Evolutionary conservation across 305 asterid genomes (phyloP), one percentile per base, ranked within the genome.

Genomic region (Andrographis paniculata): DNA sequence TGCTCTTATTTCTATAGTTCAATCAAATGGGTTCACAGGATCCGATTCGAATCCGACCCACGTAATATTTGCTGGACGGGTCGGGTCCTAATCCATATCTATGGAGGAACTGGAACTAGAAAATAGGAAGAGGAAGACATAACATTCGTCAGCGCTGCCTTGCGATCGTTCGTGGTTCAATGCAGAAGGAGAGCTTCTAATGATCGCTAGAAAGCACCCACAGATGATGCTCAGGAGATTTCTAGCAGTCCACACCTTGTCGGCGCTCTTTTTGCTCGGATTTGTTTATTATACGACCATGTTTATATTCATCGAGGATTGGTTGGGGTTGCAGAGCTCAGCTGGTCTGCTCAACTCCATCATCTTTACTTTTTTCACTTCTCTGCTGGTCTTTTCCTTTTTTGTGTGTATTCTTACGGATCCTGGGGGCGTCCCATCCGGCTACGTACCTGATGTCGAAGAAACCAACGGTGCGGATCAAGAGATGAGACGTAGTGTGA

Each of bases 361-460:
- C 76, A 66, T 83, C 67, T 83, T 80, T 73, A 83, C 76, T 52
- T 62, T 63, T 6, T 48, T 77, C 46, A 81, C 75, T 39, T 77
- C 52, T 20, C 55, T 91, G 14, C 71, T 76, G 59, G 27, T 66
- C 31, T 79, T 79, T 20, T 74, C 89, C 42, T 79, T 80, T 61
- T 14, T 66, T 22, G 80, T 78, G 39, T 80, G 94, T 63, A 73
- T 77, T 38, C 60, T 80, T n/a, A 53, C 80, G 47, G 96, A 86
- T 66, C 99, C 96, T n/a, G 99, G 99, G 38, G 75, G 71, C 42
- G 82, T 91, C 28, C 96, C 95, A 14, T 59, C 94, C 37, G 70
- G 74, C 16, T 91, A 71, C 61, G 44, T 81, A 15, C 95, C 92
- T 20, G 97, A 87, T 59, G 75, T 87, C 63, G 99, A 86, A 55